Evolutionary conservation across 2,329 filamentous ascomycete species (phyloP).

Genomic region (Talaromyces pinophilus): DNA sequence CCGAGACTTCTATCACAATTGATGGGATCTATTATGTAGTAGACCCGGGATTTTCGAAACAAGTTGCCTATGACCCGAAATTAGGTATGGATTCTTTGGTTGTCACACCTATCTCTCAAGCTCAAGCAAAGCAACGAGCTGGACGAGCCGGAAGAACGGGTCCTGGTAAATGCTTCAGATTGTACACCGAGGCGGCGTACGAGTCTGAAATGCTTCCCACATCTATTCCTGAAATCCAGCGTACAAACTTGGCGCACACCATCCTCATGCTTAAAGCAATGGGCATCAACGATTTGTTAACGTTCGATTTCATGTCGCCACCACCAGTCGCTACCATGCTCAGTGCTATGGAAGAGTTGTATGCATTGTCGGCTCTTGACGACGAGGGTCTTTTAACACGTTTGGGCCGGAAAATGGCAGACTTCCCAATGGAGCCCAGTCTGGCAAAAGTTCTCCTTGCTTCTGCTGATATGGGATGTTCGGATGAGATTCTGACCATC

Average conservation of each 20-base stretch:
- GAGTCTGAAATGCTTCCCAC: constrained; percentile 97
- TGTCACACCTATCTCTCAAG: constrained; percentile 94
- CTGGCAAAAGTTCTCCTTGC: constrained; percentile 88
- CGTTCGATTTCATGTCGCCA: constrained; percentile 99
- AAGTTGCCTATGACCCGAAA: constrained; percentile 95
- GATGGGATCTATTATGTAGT: constrained; percentile 98
- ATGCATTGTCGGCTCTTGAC: constrained; percentile 85
- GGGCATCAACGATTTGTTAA: constrained; percentile 96
- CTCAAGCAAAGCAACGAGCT: constrained; percentile 90
- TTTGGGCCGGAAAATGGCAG: constrained; percentile 93
- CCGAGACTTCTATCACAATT: constrained; percentile 96
- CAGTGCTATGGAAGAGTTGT: constrained; percentile 91
- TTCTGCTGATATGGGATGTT: constrained; percentile 82
- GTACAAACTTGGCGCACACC: constrained; percentile 87
- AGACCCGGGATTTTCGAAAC: constrained; percentile 96
- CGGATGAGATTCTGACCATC: constrained; percentile 90
- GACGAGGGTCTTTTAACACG: constrained; percentile 93
- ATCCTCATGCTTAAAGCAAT: constrained; percentile 99
- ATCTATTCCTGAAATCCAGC: constrained; percentile 93
- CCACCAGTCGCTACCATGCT: constrained; percentile 98
- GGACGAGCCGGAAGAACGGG: constrained; percentile 92
- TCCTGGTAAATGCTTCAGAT: constrained; percentile 90
- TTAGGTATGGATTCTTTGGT: constrained; percentile 96
- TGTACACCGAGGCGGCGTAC: constrained; percentile 94
- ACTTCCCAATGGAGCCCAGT: constrained; percentile 85